Base-by-base conservation (phyloP, 2,329 filamentous ascomycete genomes). In the Sporothrix brunneoviolacea region DNA sequence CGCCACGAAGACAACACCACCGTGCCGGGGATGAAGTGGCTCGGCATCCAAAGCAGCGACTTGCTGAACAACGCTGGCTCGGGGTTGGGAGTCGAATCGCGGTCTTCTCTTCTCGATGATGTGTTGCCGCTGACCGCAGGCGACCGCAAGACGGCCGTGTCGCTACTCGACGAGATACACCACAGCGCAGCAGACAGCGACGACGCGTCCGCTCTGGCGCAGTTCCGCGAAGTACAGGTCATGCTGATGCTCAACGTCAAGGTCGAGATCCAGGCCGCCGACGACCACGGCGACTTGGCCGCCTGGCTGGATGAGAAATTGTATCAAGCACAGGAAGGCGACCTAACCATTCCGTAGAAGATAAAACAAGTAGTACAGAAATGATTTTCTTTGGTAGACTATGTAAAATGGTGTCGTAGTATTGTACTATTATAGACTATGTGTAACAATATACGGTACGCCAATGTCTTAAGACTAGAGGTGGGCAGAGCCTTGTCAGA, bases 181-280 rank as follows among this genome's bases (percentile, higher is more conserved):
- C 16, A 61, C 7, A 15, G 56, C 1, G 55, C 55, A 3, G 3
- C 2, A n/a, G 18, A 1, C n/a, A 38, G 21, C 22, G 22, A 51
- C 4, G 63, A 68, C 10, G 54, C 57, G 0, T 63, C 69, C 2
- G 67, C 70, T 3, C 48, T 57, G 0, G 66, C 70, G 7, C 68
- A 79, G 54, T 67, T 68, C 27, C 65, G 65, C 3, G 83, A 90
- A 58, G 58, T 91, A 15, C 86, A 89, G 60, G 58, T 74, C 1
- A 90, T 91, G 86, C 66, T 91, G 18, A 76, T 86, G 68, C 68
- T 91, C 45, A 84, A 85, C 47, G 59, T 82, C 42, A 93, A 91
- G 60, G 84, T 84, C 0, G 88, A 93, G 61, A 87, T 91, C 45
- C 86, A 93, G 60, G 76, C 82, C 16, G 65, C 88, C 7, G 82